A percentile compares a stretch with the other conserved stretches of the same genome.
Evolutionary conservation across 176 grass and related monocot species (phyloP).

Genomic region (Cocos nucifera): DNA sequence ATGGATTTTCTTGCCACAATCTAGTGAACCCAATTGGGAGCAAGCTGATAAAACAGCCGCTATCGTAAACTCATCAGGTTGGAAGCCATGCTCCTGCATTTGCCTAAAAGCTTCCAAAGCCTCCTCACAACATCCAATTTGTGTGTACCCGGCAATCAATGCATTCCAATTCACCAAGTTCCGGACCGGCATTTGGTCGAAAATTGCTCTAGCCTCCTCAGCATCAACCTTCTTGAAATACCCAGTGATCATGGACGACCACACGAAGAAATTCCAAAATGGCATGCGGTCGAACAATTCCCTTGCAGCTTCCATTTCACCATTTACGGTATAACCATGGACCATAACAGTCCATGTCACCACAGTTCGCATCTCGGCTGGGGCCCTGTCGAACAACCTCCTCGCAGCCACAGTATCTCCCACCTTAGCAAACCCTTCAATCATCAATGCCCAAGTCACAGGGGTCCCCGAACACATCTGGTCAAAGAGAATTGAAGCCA

Average conservation of each 20-base stretch:
- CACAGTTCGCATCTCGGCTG: constrained; percentile 25
- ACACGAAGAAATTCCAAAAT: constrained; percentile 38
- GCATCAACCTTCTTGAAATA: constrained; percentile 49
- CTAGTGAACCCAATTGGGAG: constrained; percentile 38
- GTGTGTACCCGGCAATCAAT: constrained; percentile 40
- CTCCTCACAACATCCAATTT: constrained; percentile 37
- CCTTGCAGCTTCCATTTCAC: constrained; percentile 40
- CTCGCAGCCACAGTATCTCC: constrained; percentile 28
- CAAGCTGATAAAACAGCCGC: constrained; percentile 48
- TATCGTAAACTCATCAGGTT: constrained; percentile 56
- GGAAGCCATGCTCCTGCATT: constrained; percentile 29
- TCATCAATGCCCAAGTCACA: constrained; percentile 35
- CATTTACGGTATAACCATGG: constrained; percentile 27
- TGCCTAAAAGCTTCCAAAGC: constrained; percentile 30
- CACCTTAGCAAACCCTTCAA: constrained; percentile 34
- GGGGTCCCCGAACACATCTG: constrained; percentile 14
- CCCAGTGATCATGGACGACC: constrained; percentile 57
- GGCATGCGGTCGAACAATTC: constrained; percentile 57
- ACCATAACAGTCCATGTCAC: constrained; percentile 53
- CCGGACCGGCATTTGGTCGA: constrained; percentile 30
- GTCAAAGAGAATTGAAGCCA: constrained; percentile 22
- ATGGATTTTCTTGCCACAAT: constrained; percentile 35
- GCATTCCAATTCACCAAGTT: constrained; percentile 64
- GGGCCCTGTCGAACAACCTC: constrained; percentile 30
- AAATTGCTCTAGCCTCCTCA: constrained; percentile 21